Evolutionary conservation across 2,329 filamentous ascomycete species (phyloP), one percentile per base, ranked within the genome.

Genomic region (Echinosphaeria canescens): DNA sequence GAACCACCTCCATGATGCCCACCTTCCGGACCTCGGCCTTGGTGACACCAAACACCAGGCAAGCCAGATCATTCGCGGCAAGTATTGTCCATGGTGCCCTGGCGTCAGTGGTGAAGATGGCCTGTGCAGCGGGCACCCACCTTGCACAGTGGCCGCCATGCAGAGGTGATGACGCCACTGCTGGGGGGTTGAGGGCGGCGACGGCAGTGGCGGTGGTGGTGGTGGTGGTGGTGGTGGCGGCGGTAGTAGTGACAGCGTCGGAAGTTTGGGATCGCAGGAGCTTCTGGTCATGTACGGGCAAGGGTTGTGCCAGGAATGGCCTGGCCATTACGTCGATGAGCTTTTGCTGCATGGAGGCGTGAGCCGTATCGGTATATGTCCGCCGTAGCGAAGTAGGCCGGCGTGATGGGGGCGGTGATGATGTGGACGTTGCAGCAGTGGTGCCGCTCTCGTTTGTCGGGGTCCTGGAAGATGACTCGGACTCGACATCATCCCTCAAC

Each of bases 41-140:
- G n/a, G 84, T 92, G 8, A 98, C 81, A n/a, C 88, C 88, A 51
- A 95, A 98, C n/a, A 95, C 75, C 23, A 98, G 59, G 48, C 88
- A 98, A 12, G 88, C 88, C 26, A 98, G 59, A 44, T 98, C 88
- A 43, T 98, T 98, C 26, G 88, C 88, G 3, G 88, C 80, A 28
- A 93, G 65, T 31, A 98, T 93, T 1, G 85, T 98, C 78, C 82
- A 98, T 3, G 85, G 88, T 7, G 80, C 66, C 34, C 75, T 71
- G 10, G 78, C 64, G 47, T 91, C 80, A n/a, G 88, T 98, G 6
- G 85, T 90, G 45, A 98, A 98, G 30, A 98, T 93, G 28, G 88
- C 88, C 47, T 98, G 88, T 5, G 85, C 79, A 23, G 81, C 79
- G 6, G 82, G 82, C 10, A 78, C 73, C 71, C 82, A 92, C 46